Conservation (phyloP, 495 filamentous ascomycete genomes). For the Neurospora sp. region DNA sequence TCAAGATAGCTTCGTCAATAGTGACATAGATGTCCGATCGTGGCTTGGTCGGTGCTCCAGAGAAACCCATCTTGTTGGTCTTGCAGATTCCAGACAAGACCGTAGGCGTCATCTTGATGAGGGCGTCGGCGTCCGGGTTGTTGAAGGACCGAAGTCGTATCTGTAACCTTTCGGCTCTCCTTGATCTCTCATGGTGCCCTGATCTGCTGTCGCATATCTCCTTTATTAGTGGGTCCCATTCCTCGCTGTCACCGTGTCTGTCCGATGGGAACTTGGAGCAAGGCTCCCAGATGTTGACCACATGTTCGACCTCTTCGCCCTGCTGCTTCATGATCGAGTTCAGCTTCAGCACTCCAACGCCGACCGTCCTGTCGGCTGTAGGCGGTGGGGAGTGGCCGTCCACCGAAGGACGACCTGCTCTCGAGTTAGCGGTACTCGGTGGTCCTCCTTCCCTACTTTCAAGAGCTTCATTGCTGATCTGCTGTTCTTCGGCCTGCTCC, state of each 20-base stretch:
- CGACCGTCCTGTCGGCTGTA: conserved; percentile 53
- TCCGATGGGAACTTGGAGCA: conserved; percentile 33
- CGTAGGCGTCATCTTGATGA: conserved; percentile 82
- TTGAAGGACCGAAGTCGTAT: conserved; percentile 69
- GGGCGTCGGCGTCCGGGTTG: conserved; percentile 59
- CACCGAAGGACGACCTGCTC: conserved; percentile 30
- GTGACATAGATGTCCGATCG: conserved; percentile 93
- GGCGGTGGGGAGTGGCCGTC: conserved; percentile 34
- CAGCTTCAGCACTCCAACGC: conserved; percentile 72
- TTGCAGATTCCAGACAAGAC: conserved; percentile 69
- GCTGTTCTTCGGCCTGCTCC: conserved; percentile 35
- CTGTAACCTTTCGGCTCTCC: conserved; percentile 59
- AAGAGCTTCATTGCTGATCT: conserved; percentile 13
- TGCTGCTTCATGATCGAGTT: conserved; percentile 70
- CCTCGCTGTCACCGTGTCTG: conserved; percentile 46
- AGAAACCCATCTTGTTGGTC: conserved; percentile 87
- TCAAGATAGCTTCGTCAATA: conserved; percentile 61
- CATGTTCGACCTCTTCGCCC: conserved; percentile 63
- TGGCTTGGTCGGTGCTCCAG: conserved; percentile 76
- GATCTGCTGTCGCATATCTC: conserved; percentile 64
- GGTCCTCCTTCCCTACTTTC: conserved; percentile 37
- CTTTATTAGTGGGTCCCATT: conserved; percentile 66
- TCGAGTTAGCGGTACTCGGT: conserved; percentile 47
- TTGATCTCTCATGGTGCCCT: conserved; percentile 62
- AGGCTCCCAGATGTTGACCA: conserved; percentile 71